phyloP scores from a whole-genome alignment of 2,329 filamentous ascomycete species.

The Hymenoscyphus salicellus region DNA sequence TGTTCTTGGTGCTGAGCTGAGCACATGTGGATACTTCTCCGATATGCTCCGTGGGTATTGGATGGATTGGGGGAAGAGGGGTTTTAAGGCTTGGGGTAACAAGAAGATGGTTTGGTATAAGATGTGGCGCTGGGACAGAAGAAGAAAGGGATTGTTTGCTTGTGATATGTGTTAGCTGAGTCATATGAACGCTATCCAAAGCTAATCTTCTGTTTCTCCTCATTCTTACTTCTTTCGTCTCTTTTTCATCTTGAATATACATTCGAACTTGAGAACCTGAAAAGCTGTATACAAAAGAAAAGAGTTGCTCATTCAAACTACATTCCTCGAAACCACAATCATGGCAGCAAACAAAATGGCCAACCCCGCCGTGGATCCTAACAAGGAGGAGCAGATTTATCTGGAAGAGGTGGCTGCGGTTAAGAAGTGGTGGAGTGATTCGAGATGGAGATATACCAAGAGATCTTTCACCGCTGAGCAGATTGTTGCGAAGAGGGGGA shows the following conservation, averaged over 20 bases:
- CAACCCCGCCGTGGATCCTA: slow-evolving; percentile 54
- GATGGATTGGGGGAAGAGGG: not conserved
- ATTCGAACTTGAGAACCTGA: not conserved
- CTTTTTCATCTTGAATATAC: not conserved
- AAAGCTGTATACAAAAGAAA: not conserved
- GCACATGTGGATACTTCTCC: not conserved
- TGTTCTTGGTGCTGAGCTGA: not conserved
- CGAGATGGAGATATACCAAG: slow-evolving; percentile 90
- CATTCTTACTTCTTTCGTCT: not conserved
- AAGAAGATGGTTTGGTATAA: not conserved
- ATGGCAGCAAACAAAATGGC: slow-evolving; percentile 53
- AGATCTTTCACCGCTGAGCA: slow-evolving; percentile 93
- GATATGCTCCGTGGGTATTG: not conserved
- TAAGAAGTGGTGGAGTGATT: slow-evolving; percentile 90
- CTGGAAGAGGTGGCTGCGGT: slow-evolving; percentile 80
- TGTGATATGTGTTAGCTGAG: slow-evolving; percentile 3
- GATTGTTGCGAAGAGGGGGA: slow-evolving; percentile 93
- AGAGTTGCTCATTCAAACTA: not conserved
- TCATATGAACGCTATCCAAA: slow-evolving; percentile 2
- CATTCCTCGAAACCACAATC: slow-evolving; percentile 22
- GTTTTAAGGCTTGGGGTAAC: not conserved
- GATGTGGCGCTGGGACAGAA: not conserved
- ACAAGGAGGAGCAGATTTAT: slow-evolving; percentile 52
- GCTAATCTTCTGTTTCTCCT: not conserved
- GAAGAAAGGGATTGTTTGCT: slow-evolving; percentile 4